Evolutionary conservation across 352 stramenopile species (phyloP), one percentile per base, ranked within the genome.

Genomic region (Pythium biforme): DNA sequence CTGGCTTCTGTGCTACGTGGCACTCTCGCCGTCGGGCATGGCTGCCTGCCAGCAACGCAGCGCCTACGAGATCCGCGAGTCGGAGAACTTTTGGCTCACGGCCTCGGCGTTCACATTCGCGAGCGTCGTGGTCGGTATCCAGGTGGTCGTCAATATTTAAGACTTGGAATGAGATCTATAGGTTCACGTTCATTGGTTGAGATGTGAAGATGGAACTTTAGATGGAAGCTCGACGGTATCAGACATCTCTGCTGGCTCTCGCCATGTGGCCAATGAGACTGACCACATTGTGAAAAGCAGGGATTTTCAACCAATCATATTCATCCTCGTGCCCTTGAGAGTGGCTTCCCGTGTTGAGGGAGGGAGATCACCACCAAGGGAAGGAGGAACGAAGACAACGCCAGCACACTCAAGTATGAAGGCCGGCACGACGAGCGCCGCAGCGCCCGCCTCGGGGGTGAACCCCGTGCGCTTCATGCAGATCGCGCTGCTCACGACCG

Each of bases 401-500:
- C 31, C 45, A n/a, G n/a, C n/a, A n/a, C n/a, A n/a, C n/a, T n/a
- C 34, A 26, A 65, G 23, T 4, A 66, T 60, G 59, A 66, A 59
- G 50, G 47, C 47, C 10, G 43, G 29, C 37, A n/a, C 39, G 8
- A 34, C 20, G 34, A 52, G 23, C 53, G 47, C 40, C 8, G 33
- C 41, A 19, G 12, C 12, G 37, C 8, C 57, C 20, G n/a, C 17
- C 5, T 41, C 37, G 17, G 53, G 17, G 15, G 19, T 64, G 41
- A 81, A 81, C 63, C 65, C 78, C 23, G 72, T 89, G 68, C 82
- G 79, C 41, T 87, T 89, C 67, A 89, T 91, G 82, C 82, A 89
- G 57, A 41, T 91, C 31, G 75, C 77, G 43, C 64, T 91, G 64
- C 74, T 66, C 0, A 62, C 64, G 20, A 86, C 79, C 1, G 73